Evolutionary conservation across 2,329 filamentous ascomycete genomes (phyloP).

Genomic region (Colletotrichum sp.): DNA sequence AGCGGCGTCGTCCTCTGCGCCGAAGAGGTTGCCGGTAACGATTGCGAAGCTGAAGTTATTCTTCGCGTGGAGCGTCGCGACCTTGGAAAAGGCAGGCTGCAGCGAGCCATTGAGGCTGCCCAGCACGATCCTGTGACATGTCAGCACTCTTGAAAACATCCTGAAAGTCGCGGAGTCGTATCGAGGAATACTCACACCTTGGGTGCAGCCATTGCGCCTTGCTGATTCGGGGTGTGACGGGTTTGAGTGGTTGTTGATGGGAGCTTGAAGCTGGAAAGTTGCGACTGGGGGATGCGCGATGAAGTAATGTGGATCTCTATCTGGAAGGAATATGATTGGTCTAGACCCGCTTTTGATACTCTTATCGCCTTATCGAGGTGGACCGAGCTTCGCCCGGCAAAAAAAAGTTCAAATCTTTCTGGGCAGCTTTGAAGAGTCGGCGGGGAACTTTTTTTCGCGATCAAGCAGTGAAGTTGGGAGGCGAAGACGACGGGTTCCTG

Average conservation of each 20-base stretch:
- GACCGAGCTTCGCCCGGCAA: slow-evolving; percentile 8
- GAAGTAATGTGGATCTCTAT: slow-evolving; percentile 10
- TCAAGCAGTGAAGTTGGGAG: slow-evolving; percentile 23
- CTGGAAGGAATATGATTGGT: not conserved
- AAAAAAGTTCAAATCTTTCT: slow-evolving; percentile 26
- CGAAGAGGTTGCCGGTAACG: slow-evolving; percentile 83
- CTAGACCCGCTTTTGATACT: not conserved
- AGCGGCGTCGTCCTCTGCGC: slow-evolving; percentile 59
- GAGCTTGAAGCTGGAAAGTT: slow-evolving; percentile 7
- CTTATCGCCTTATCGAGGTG: slow-evolving; percentile 23
- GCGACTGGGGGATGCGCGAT: slow-evolving; percentile 15
- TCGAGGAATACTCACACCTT: slow-evolving; percentile 47
- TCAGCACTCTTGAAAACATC: not conserved
- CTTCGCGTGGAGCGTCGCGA: slow-evolving; percentile 81
- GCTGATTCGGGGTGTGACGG: not conserved
- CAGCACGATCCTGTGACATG: slow-evolving; percentile 70
- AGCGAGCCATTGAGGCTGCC: slow-evolving; percentile 85
- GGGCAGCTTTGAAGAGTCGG: not conserved
- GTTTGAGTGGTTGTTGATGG: not conserved
- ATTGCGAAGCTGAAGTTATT: slow-evolving; percentile 89
- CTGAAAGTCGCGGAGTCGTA: not conserved
- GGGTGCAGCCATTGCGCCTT: slow-evolving; percentile 46
- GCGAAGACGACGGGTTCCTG: slow-evolving; percentile 16
- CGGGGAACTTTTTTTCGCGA: slow-evolving; percentile 21
- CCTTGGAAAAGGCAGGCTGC: slow-evolving; percentile 76